Evolutionary conservation across 495 filamentous ascomycete species (phyloP).

Genomic region (Penicillium dipodomyicola): DNA sequence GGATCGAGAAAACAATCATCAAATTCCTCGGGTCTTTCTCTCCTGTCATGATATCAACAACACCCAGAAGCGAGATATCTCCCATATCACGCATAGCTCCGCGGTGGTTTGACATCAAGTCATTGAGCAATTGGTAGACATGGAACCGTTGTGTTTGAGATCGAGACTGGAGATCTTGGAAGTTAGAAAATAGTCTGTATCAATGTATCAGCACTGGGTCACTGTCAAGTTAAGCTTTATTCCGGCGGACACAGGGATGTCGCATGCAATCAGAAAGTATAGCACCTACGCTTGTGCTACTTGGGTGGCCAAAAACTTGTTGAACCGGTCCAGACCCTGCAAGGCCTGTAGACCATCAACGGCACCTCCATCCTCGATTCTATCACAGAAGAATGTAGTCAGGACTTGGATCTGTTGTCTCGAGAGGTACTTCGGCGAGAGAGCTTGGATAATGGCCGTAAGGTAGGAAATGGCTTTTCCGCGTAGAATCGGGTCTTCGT

Average conservation of each 20-base stretch:
- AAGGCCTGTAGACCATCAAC: conserved; percentile 48
- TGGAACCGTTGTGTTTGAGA: conserved; percentile 61
- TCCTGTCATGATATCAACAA: conserved; percentile 67
- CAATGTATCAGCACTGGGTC: conserved; percentile 15
- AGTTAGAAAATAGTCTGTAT: conserved; percentile 48
- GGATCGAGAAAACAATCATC: conserved; percentile 73
- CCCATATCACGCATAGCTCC: conserved; percentile 55
- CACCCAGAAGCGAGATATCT: conserved; percentile 57
- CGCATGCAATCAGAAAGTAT: conserved; percentile 2
- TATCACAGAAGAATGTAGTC: conserved; percentile 58
- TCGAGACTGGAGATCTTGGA: conserved; percentile 59
- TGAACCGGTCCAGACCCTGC: conserved; percentile 49
- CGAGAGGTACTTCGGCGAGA: conserved; percentile 60
- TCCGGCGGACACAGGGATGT: neutral
- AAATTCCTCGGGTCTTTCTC: conserved; percentile 77
- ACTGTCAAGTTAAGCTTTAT: conserved; percentile 1
- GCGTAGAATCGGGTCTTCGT: conserved; percentile 62
- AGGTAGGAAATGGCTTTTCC: conserved; percentile 68
- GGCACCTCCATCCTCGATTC: conserved; percentile 59
- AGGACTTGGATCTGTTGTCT: conserved; percentile 64
- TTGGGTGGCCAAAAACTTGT: conserved; percentile 46
- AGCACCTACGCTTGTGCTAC: conserved; percentile 49
- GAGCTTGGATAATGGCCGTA: conserved; percentile 57
- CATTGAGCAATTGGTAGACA: conserved; percentile 62
- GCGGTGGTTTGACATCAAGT: conserved; percentile 63